phyloP scores from a whole-genome alignment of 495 filamentous ascomycete genomes.

The Chlorociboria aeruginascens region DNA sequence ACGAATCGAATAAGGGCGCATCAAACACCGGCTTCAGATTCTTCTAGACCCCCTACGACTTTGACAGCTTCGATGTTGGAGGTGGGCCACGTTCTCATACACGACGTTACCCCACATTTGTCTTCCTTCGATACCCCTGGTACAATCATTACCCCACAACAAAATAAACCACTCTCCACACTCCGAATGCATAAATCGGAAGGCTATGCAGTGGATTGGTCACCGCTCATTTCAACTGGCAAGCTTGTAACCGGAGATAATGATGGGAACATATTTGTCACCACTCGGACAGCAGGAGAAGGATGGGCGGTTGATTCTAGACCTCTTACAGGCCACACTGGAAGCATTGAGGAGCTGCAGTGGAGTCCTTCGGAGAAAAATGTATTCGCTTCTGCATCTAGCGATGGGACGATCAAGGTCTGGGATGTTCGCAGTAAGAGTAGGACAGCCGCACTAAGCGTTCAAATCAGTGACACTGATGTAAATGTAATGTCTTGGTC shows the following conservation, averaged over 20 bases:
- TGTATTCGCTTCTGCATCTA: slow-evolving; percentile 86
- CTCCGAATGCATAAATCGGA: slow-evolving; percentile 85
- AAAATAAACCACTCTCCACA: slow-evolving; percentile 75
- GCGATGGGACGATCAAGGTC: slow-evolving; percentile 86
- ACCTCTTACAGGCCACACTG: slow-evolving; percentile 69
- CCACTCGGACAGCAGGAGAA: slow-evolving; percentile 73
- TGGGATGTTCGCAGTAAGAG: slow-evolving; percentile 91
- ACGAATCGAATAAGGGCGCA: slow-evolving; percentile 87
- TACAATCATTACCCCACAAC: slow-evolving; percentile 60
- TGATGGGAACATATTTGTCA: slow-evolving; percentile 76
- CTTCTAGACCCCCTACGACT: slow-evolving; percentile 59
- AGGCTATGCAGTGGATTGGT: slow-evolving; percentile 95
- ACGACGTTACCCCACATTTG: slow-evolving; percentile 84
- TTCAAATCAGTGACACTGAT: slow-evolving; percentile 71
- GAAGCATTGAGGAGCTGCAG: slow-evolving; percentile 86
- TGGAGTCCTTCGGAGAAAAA: slow-evolving; percentile 88
- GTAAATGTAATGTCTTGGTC: slow-evolving; percentile 97
- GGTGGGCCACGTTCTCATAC: slow-evolving; percentile 74
- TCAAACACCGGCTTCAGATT: slow-evolving; percentile 57
- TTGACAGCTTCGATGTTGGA: slow-evolving; percentile 88
- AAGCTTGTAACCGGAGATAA: slow-evolving; percentile 90
- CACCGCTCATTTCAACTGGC: slow-evolving; percentile 55
- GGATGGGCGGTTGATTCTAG: slow-evolving; percentile 74
- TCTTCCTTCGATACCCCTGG: slow-evolving; percentile 81
- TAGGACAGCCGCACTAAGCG: slow-evolving; percentile 69